Conservation (phyloP, 2,329 filamentous ascomycete genomes). For the Trichoderma sp. region DNA sequence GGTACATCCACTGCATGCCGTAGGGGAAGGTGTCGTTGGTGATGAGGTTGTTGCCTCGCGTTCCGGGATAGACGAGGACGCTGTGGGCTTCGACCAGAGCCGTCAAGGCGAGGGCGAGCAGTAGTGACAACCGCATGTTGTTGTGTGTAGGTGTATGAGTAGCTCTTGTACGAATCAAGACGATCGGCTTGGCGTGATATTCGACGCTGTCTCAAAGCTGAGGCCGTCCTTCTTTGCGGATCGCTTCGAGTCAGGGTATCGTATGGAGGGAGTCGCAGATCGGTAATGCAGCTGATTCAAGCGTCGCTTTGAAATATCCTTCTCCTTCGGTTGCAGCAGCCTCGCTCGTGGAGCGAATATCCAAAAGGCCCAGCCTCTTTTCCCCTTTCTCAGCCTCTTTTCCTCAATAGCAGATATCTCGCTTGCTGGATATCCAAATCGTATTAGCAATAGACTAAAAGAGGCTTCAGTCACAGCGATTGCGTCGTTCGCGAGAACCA, state of each 20-base stretch:
- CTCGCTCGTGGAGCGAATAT: neutral
- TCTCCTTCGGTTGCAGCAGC: neutral
- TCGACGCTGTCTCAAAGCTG: neutral
- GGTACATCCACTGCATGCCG: slow-evolving; percentile 94
- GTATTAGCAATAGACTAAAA: neutral
- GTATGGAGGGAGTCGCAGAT: neutral
- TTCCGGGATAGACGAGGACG: slow-evolving; percentile 84
- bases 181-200: neutral
- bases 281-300: neutral
- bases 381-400: neutral
- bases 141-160: neutral
- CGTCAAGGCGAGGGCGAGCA: slow-evolving; percentile 47
- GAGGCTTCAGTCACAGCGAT: neutral
- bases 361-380: neutral
- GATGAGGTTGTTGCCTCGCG: slow-evolving; percentile 82
- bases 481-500: neutral
- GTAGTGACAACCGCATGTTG: slow-evolving; percentile 51
- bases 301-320: neutral
- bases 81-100: slow-evolving; percentile 66
- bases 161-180: neutral
- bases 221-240: neutral
- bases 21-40: slow-evolving; percentile 79
- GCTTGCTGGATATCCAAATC: neutral
- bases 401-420: neutral
- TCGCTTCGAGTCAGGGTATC: neutral